These are phyloP conservation scores for Xylariomycetidae sp. DNA, from an alignment of 2,329 filamentous ascomycete species.

Conservation along the genomic window DNA sequence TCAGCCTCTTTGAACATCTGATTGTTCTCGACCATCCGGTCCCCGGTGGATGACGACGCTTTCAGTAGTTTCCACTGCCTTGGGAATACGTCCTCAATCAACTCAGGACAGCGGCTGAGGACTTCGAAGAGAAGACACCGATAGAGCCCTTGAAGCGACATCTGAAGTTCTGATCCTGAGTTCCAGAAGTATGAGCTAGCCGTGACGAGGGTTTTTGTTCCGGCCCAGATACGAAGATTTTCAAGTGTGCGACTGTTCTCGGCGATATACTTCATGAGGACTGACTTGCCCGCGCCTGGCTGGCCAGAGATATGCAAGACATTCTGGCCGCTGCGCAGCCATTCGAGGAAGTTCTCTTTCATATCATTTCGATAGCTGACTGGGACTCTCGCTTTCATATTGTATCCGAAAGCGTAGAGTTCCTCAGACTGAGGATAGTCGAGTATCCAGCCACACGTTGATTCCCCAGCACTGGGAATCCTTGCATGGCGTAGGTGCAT, in stretches of 20 bases:
- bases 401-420: neutral
- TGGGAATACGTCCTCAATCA: no score
- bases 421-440: neutral
- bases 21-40: no score
- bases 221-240: no score
- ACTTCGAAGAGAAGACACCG: neutral
- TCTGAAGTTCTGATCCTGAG: neutral
- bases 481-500: neutral
- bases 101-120: no score
- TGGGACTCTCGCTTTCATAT: neutral
- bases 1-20: no score
- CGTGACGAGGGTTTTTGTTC: neutral
- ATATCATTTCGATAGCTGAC: neutral
- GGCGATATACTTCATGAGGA: neutral
- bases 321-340: neutral
- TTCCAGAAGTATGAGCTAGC: slow-evolving; percentile 1
- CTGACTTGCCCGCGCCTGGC: neutral
- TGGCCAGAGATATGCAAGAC: neutral
- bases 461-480: neutral
- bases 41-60: no score
- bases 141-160: slow-evolving; percentile 1
- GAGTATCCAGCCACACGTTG: neutral
- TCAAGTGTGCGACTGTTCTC: no score
- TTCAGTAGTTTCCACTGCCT: no score
- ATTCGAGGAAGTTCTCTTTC: neutral